Conservation (phyloP, 495 filamentous ascomycete genomes). For the Hypoxylon lienhwacheense region DNA sequence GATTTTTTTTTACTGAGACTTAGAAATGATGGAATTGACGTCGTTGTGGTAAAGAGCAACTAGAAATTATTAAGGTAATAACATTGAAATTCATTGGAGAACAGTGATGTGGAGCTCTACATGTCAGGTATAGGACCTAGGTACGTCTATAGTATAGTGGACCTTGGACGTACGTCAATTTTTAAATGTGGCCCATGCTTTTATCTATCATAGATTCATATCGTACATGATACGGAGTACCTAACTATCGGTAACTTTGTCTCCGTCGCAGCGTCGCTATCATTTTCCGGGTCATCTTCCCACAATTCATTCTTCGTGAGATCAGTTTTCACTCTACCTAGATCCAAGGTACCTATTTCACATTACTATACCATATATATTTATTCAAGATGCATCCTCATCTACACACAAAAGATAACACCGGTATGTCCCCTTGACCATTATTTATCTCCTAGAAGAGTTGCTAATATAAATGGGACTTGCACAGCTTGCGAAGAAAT, state of each 20-base stretch:
- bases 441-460: not conserved
- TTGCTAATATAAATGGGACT: conserved; percentile 4
- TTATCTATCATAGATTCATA: too few species aligned
- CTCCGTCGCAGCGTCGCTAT: conserved; percentile 7
- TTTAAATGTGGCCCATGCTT: conserved; percentile 39
- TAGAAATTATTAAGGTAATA: too few species aligned
- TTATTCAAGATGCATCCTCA: conserved; percentile 93
- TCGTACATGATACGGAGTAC: too few species aligned
- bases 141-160: too few species aligned
- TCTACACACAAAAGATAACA: conserved; percentile 86
- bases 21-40: conserved; percentile 25
- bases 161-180: conserved; percentile 31
- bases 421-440: conserved; percentile 57
- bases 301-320: not conserved
- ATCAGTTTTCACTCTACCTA: too few species aligned
- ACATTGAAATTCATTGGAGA: conserved; percentile 35
- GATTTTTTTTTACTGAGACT: conserved; percentile 8
- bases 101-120: too few species aligned
- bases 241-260: conserved; percentile 4
- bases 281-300: too few species aligned
- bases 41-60: conserved; percentile 15
- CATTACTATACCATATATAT: too few species aligned
- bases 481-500: conserved; percentile 83
- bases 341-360: too few species aligned
- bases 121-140: too few species aligned